phyloP scores from a whole-genome alignment of 805 yeast species.

The Lipomyces sp. region DNA sequence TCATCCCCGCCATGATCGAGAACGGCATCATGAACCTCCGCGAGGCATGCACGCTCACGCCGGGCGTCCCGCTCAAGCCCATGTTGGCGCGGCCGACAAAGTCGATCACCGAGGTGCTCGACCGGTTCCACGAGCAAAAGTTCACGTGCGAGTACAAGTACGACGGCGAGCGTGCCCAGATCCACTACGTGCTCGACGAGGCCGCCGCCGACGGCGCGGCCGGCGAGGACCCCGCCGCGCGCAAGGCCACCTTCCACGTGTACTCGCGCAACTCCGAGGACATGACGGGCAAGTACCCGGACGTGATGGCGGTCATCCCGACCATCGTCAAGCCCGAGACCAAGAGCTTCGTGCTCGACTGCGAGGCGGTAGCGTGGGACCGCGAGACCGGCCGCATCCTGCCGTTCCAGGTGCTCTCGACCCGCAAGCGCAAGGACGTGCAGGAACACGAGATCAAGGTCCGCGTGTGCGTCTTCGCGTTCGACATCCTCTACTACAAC shows the following conservation, averaged over 20 bases:
- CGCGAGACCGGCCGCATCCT: constrained; percentile 68
- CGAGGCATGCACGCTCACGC: constrained; percentile 69
- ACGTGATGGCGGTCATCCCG: constrained; percentile 65
- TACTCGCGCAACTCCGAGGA: constrained; percentile 95
- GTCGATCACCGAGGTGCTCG: constrained; percentile 85
- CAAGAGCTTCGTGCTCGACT: constrained; percentile 72
- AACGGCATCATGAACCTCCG: constrained; percentile 65
- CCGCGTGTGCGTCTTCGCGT: constrained; percentile 86
- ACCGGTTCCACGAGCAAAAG: constrained; percentile 62
- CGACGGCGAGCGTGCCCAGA: constrained; percentile 97
- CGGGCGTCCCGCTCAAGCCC: constrained; percentile 94
- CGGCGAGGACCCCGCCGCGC: too few relatives aligned
- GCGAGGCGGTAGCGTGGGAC: constrained; percentile 99
- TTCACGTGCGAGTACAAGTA: constrained; percentile 97
- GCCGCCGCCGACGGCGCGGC: constrained; percentile 45
- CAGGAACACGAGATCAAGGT: constrained; percentile 83
- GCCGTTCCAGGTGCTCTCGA: constrained; percentile 90
- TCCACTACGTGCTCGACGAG: constrained; percentile 59
- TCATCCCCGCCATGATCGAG: constrained; percentile 62
- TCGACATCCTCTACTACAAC: constrained; percentile 76
- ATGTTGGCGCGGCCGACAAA: constrained; percentile 98
- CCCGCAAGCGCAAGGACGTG: constrained; percentile 92
- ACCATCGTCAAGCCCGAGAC: constrained; percentile 50
- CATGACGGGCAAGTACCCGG: constrained; percentile 95
- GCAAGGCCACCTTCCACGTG: constrained; percentile 49